phyloP scores from a whole-genome alignment of 345 rosid species.

The Hypericum perforatum region DNA sequence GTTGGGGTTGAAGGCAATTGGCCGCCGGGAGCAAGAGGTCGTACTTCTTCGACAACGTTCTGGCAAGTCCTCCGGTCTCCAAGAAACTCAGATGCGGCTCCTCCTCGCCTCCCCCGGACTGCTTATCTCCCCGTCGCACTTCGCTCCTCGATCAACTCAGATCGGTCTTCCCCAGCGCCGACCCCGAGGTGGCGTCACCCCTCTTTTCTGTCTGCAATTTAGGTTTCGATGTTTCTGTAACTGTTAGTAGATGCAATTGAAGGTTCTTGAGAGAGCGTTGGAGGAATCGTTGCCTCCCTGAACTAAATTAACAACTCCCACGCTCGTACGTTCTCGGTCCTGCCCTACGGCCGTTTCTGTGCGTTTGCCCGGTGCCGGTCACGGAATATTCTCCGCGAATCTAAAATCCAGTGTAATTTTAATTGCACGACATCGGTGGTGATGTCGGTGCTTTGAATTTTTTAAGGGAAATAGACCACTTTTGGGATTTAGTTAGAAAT shows the following conservation, averaged over 20 bases:
- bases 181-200: conserved; percentile 31
- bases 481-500: too few relatives aligned
- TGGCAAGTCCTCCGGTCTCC: conserved; percentile 46
- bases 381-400: too few relatives aligned
- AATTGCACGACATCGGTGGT: conserved; percentile 29
- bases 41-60: conserved; percentile 47
- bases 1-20: conserved; percentile 12
- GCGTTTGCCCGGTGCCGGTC: too few relatives aligned
- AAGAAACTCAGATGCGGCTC: conserved; percentile 44
- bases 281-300: neutral
- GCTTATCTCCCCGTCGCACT: conserved; percentile 20
- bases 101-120: conserved; percentile 30
- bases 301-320: too few relatives aligned
- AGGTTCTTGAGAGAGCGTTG: conserved; percentile 10
- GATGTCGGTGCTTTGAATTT: conserved; percentile 48
- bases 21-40: conserved; percentile 75
- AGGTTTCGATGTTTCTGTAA: neutral
- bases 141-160: conserved; percentile 39
- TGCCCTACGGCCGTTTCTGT: too few relatives aligned
- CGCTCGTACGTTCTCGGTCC: too few relatives aligned
- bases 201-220: neutral
- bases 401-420: too few relatives aligned
- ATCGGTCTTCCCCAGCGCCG: conserved; percentile 41
- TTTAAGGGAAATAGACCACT: too few relatives aligned
- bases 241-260: neutral